These are phyloP conservation scores for Solanum gandarillasii DNA, from an alignment of 257 asterid genomes.

Conservation along the genomic window DNA sequence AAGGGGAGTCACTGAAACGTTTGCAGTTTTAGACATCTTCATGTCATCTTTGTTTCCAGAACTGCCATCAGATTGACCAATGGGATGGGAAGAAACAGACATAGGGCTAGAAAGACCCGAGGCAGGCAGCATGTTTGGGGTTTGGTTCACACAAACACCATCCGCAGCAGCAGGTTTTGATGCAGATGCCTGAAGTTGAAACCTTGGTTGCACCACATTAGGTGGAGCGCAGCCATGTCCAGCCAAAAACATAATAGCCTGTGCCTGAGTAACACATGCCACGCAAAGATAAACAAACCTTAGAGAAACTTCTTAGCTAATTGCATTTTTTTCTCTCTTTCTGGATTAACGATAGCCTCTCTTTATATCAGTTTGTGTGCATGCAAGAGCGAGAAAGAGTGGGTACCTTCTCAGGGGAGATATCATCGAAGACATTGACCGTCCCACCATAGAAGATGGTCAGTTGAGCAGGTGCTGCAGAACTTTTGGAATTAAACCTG, in stretches of 20 bases:
- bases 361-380: background rate
- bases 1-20: slow-evolving; percentile 11
- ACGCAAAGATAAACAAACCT: background rate
- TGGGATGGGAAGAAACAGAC: slow-evolving; percentile 53
- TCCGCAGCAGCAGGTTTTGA: slow-evolving; percentile 31
- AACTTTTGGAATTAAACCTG: slow-evolving; percentile 36
- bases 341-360: background rate
- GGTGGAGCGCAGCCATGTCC: slow-evolving; percentile 28
- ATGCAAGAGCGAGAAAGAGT: background rate
- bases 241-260: slow-evolving; percentile 71
- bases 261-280: slow-evolving; percentile 42
- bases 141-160: slow-evolving; percentile 23
- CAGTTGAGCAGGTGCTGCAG: slow-evolving; percentile 40
- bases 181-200: slow-evolving; percentile 30
- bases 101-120: slow-evolving; percentile 51
- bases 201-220: slow-evolving; percentile 28
- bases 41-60: slow-evolving; percentile 23
- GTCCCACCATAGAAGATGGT: slow-evolving; percentile 73
- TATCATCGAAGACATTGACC: slow-evolving; percentile 57
- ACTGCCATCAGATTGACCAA: slow-evolving; percentile 23
- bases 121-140: slow-evolving; percentile 18
- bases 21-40: slow-evolving; percentile 22
- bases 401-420: slow-evolving; percentile 70
- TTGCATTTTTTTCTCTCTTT: background rate
- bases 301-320: background rate